These are phyloP conservation scores for Beauveria pseudobassiana DNA, from an alignment of 2,329 filamentous ascomycete species.

Conservation along the genomic window DNA sequence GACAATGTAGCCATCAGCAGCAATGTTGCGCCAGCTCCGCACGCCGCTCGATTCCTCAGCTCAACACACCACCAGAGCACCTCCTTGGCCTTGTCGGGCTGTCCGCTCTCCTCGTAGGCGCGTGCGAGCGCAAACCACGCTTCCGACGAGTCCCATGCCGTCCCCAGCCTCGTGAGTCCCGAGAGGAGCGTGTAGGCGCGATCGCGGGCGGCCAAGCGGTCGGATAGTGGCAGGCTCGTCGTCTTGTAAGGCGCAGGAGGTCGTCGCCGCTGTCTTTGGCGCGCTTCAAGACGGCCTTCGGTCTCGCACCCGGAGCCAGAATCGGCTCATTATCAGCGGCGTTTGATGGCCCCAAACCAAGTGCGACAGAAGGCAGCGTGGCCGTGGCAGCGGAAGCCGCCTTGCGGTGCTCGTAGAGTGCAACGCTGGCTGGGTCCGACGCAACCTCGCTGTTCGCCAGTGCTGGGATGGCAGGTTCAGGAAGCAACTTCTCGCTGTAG, in stretches of 20 bases:
- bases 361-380: conserved; percentile 35
- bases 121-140: conserved; percentile 87
- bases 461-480: conserved; percentile 44
- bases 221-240: conserved; percentile 61
- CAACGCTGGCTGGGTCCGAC: conserved; percentile 13
- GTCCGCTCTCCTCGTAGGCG: conserved; percentile 80
- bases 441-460: conserved; percentile 22
- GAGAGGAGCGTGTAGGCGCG: conserved; percentile 79
- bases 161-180: conserved; percentile 74
- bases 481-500: conserved; percentile 62
- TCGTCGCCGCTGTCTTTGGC: conserved; percentile 21
- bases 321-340: conserved; percentile 17
- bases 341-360: conserved; percentile 34
- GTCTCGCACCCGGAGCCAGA: conserved; percentile 12
- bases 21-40: conserved; percentile 68
- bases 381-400: conserved; percentile 9
- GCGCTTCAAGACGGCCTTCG: conserved; percentile 18
- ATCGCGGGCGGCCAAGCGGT: conserved; percentile 83
- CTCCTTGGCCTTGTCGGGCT: conserved; percentile 81
- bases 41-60: conserved; percentile 75
- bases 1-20: conserved; percentile 56
- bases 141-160: conserved; percentile 85
- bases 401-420: conserved; percentile 12
- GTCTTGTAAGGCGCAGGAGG: conserved; percentile 46
- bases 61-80: conserved; percentile 98